Evolutionary conservation across 805 yeast species (phyloP), one percentile per base, ranked within the genome.

Genomic region (Candida vartiovaarae): DNA sequence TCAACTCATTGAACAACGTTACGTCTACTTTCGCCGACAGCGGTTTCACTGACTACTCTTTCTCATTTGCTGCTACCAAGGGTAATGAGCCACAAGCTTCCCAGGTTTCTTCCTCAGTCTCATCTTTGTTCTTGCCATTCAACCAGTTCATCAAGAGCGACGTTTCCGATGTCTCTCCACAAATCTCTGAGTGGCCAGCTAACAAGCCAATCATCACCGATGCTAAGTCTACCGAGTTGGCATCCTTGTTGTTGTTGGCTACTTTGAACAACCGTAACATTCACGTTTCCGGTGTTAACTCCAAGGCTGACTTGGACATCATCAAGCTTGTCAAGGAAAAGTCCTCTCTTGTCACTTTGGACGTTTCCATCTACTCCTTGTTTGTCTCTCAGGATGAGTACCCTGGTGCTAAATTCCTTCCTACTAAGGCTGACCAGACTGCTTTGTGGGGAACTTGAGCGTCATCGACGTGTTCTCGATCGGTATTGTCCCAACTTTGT

Each of bases 201-300:
- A 66, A 66, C 56, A 89, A 88, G 69, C 91, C 93, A 47, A 83
- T 91, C 48, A 75, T 90, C 51, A 88, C 96, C 35, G 97, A 91
- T 66, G 96, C 98, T 40, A 81, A 78, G 62, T 82, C 91, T 26
- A 85, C 96, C 34, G 91, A 88, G 58, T 72, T 91, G 59, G 98
- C 98, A n/a, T 85, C 96, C 3, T 83, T 90, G 37, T 70, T 91
- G 62, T 75, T 91, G 58, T 72, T 91, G 66, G 95, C 97, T 36
- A 84, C 96, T 27, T 75, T 91, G 61, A 89, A 86, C 72, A 76
- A 71, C 67, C 78, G 95, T 59, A 71, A 88, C 34, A 83, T 91
- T 51, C 98, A 91, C 65, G 81, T 91, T 55, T 86, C 95, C 44
- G 89, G 85, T 53, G 93, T 91, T 41, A 78, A 85, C 35, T 74